phyloP scores from a whole-genome alignment of 306 rosid species.

The Cicer bijugum region DNA sequence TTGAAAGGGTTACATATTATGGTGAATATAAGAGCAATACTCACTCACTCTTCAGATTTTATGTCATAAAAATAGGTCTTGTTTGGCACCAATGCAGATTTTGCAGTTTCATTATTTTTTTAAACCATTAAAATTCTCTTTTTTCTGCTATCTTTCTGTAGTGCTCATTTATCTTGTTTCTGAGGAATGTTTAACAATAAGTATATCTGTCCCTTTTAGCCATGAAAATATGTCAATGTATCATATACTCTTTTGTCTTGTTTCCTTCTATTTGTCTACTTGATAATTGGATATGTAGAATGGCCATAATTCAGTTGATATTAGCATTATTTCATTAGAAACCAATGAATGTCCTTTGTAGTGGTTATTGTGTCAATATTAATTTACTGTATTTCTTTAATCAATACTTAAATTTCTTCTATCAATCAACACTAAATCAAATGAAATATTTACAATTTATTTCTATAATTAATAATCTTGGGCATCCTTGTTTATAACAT shows the following conservation, averaged over 20 bases:
- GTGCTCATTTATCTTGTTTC: constrained; percentile 12
- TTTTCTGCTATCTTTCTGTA: constrained; percentile 1
- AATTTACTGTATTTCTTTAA: neutral
- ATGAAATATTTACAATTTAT: neutral
- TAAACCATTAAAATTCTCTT: no score
- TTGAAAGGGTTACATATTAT: no score
- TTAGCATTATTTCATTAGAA: constrained; percentile 23
- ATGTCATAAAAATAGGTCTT: neutral
- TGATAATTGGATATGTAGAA: constrained; percentile 17
- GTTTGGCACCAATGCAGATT: no score
- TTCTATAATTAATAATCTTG: neutral
- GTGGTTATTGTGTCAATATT: neutral
- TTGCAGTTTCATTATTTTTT: no score
- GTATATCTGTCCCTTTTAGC: neutral
- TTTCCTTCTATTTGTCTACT: neutral
- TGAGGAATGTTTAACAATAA: neutral
- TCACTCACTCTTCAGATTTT: no score
- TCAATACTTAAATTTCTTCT: neutral
- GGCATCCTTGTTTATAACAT: constrained; percentile 29
- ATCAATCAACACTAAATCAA: neutral
- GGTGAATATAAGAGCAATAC: no score
- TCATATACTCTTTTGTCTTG: neutral
- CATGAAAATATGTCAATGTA: neutral
- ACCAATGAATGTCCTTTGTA: neutral
- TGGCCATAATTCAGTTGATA: constrained; percentile 2